Conservation (phyloP, 176 grass and related monocot genomes). For the Carex parvula region DNA sequence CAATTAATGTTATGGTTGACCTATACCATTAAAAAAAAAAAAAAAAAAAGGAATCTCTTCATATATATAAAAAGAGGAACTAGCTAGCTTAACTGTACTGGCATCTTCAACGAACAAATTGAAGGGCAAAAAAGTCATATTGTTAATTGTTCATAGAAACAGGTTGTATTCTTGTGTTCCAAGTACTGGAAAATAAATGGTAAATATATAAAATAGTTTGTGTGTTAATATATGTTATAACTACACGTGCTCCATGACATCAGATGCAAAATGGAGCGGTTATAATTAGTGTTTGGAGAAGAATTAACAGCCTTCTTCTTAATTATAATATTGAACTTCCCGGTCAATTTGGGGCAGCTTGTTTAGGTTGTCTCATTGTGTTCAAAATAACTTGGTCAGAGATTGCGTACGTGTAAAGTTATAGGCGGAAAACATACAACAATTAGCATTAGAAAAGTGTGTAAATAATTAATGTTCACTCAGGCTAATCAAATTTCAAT, state of each 20-base stretch:
- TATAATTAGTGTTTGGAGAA: background rate
- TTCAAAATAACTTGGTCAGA: background rate
- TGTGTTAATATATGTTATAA: background rate
- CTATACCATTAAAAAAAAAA: background rate
- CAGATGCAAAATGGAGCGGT: background rate
- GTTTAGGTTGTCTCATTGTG: background rate
- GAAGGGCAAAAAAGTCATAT: background rate
- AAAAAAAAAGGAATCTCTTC: background rate
- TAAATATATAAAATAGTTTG: background rate
- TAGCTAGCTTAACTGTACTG: slow-evolving; percentile 2
- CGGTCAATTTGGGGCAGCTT: background rate
- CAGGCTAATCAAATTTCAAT: background rate
- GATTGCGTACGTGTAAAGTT: background rate
- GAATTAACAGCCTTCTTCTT: background rate
- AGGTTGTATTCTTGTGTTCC: no score
- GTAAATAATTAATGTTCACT: background rate
- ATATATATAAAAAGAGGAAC: background rate
- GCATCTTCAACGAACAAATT: slow-evolving; percentile 4
- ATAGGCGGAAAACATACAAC: background rate
- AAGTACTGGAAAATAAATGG: background rate
- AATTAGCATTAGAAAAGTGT: background rate
- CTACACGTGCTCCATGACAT: background rate
- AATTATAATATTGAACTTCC: background rate
- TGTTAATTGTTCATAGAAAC: no score
- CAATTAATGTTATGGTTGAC: slow-evolving; percentile 5